Evolutionary conservation across 208 protist species (phyloP).

Genomic region (Leishmania mexicana): DNA sequence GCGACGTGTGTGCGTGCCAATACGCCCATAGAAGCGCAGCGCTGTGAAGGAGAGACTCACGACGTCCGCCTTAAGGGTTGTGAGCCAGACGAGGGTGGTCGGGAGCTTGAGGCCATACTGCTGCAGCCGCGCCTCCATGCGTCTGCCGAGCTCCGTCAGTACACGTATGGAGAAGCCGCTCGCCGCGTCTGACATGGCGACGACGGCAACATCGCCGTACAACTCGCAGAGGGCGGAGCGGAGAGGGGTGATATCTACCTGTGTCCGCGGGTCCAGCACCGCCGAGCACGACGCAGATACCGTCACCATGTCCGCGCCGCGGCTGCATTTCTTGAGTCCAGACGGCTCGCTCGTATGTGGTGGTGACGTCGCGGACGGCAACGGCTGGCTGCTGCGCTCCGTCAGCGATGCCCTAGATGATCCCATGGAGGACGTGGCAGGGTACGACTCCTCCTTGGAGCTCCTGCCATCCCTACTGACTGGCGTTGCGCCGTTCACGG

Average conservation of each 20-base stretch:
- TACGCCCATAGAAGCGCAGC: constrained; percentile 66
- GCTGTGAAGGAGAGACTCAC: constrained; percentile 78
- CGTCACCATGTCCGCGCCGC: background rate
- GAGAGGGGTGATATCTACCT: constrained; percentile 48
- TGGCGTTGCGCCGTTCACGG: constrained; percentile 1
- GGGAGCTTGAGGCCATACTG: constrained; percentile 20
- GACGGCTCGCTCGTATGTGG: background rate
- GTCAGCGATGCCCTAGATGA: background rate
- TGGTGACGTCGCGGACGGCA: background rate
- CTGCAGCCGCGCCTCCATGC: constrained; percentile 39
- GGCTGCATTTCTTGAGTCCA: background rate
- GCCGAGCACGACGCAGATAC: constrained; percentile 16
- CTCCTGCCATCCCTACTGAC: background rate
- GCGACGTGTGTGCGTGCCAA: constrained; percentile 44
- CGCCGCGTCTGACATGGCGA: constrained; percentile 60
- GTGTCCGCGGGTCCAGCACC: constrained; percentile 47
- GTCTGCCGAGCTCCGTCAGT: constrained; percentile 50
- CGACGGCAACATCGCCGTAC: constrained; percentile 75
- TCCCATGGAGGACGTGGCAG: background rate
- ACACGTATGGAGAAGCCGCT: constrained; percentile 58
- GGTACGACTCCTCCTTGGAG: background rate
- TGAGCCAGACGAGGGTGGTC: constrained; percentile 65
- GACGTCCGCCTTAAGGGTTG: constrained; percentile 51
- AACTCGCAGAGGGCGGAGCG: constrained; percentile 59
- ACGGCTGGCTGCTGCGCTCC: background rate